phyloP scores from a whole-genome alignment of 768 basidiomycete species.

The Mycena rebaudengoi region DNA sequence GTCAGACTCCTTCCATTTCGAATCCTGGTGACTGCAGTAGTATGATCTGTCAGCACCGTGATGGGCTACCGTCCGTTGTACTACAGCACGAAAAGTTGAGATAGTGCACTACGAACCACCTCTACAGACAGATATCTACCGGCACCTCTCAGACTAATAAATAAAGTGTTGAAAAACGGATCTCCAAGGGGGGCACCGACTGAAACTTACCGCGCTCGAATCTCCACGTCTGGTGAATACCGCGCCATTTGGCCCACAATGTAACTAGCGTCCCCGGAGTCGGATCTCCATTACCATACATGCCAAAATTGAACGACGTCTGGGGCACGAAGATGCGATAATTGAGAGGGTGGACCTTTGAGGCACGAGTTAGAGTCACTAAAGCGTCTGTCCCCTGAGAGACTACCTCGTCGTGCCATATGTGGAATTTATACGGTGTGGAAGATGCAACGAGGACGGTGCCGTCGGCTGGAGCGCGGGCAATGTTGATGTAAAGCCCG shows the following conservation, averaged over 20 bases:
- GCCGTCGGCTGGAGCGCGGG: constrained; percentile 51
- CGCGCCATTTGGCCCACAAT: constrained; percentile 59
- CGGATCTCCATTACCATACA: constrained; percentile 55
- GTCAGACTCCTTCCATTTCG: no score
- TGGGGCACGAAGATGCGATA: constrained; percentile 59
- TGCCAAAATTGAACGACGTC: constrained; percentile 55
- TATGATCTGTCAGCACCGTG: no score
- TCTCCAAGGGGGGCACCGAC: no score
- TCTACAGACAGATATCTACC: no score
- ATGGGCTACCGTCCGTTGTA: no score
- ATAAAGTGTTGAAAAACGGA: no score
- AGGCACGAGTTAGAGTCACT: no score
- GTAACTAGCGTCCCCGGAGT: constrained; percentile 54
- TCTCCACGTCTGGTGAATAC: constrained; percentile 63
- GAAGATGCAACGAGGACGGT: constrained; percentile 46
- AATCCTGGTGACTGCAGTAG: no score
- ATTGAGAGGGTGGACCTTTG: constrained; percentile 39
- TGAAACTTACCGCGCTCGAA: constrained; percentile 41
- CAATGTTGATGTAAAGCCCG: constrained; percentile 51
- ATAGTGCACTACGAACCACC: no score
- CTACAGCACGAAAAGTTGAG: no score
- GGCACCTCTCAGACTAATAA: no score
- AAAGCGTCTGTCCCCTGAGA: no score
- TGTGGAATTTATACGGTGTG: constrained; percentile 55
- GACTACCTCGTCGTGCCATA: constrained; percentile 55